Base-by-base conservation (phyloP, 805 yeast species). In the Kodamaea sagamina region DNA sequence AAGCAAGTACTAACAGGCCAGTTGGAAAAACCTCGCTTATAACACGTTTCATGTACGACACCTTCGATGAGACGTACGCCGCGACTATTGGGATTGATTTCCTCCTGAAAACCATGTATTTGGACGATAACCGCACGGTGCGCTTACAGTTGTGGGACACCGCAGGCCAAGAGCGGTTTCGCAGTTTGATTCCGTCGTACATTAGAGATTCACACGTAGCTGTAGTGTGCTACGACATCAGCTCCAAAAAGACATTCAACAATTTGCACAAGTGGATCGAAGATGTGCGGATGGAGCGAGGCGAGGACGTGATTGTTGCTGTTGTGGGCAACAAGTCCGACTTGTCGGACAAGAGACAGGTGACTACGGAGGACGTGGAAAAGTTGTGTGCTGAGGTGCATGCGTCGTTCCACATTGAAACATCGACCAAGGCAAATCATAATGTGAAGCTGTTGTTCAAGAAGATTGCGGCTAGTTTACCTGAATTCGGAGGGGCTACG, bases 51-150 rank as follows among this genome's bases (percentile, higher is more conserved):
- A 92, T 92, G 98, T 92, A 92, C 62, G 98, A 93, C 62, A 86
- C 96, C 13, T 92, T 92, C 63, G 97, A 92, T 63, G 92, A 93
- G 28, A 96, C 90, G 61, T 93, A 93, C 61, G 89, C 89, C 0
- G 98, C 99, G 12, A 92, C 99, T 0, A 89, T 93, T 42, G 99
- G 99, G 18, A 93, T 93, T 49, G 98, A 93, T 62, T 93, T 93
- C 59, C 77, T 93, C 52, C 86, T 95, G 29, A 92, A 87, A 59
- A 58, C 57, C n/a, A 59, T 60, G 64, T 93, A 93, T 63, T 72
- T 93, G 39, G 97, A 95, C 53, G 98, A 93, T 64, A 89, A 69
- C 50, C 68, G 92, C 53, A 93, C 99, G 3, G 87, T 93, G 31
- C 77, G 99, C 56, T 75, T 93, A 49, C 99, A 93, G 68, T 71